Percentiles rank a stretch among this genome's conserved stretches.
These are phyloP conservation scores for Phaseolus coccineus DNA, from an alignment of 331 rosid genomes.

Conservation along the genomic window DNA sequence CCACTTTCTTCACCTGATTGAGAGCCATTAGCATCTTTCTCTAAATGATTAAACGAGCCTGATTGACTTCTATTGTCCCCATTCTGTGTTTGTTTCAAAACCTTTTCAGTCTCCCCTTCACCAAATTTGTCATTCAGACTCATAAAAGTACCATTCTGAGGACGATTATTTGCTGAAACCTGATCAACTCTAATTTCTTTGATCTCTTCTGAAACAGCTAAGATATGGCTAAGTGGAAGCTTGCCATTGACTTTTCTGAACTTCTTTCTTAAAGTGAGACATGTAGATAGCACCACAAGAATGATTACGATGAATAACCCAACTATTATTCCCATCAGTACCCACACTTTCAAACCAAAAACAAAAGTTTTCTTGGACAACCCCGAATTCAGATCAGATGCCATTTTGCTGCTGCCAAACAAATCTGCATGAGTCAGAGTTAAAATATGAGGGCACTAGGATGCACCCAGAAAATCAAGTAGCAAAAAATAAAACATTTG, in stretches of 20 bases:
- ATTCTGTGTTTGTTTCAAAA: slow-evolving; percentile 59
- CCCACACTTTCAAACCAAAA: slow-evolving; percentile 85
- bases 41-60: slow-evolving; percentile 64
- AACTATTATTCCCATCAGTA: slow-evolving; percentile 67
- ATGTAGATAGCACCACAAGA: slow-evolving; percentile 71
- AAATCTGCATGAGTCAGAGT: slow-evolving; percentile 46
- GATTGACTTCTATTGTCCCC: slow-evolving; percentile 70
- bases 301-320: slow-evolving; percentile 69
- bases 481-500: slow-evolving; percentile 30
- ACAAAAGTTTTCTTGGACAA: slow-evolving; percentile 72
- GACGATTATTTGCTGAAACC: slow-evolving; percentile 57
- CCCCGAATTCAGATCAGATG: slow-evolving; percentile 68
- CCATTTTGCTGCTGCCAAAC: slow-evolving; percentile 56
- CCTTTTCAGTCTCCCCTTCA: slow-evolving; percentile 68
- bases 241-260: slow-evolving; percentile 58
- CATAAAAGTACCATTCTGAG: slow-evolving; percentile 49
- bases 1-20: slow-evolving; percentile 68
- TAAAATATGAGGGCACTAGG: slow-evolving; percentile 24
- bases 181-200: slow-evolving; percentile 86
- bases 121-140: slow-evolving; percentile 57
- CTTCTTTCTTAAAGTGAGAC: slow-evolving; percentile 72
- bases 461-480: slow-evolving; percentile 33
- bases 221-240: slow-evolving; percentile 62
- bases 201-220: slow-evolving; percentile 73
- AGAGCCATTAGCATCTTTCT: slow-evolving; percentile 64